Base-by-base conservation (phyloP, 1,284 basidiomycete genomes). In the Sporisorium exsertum region DNA sequence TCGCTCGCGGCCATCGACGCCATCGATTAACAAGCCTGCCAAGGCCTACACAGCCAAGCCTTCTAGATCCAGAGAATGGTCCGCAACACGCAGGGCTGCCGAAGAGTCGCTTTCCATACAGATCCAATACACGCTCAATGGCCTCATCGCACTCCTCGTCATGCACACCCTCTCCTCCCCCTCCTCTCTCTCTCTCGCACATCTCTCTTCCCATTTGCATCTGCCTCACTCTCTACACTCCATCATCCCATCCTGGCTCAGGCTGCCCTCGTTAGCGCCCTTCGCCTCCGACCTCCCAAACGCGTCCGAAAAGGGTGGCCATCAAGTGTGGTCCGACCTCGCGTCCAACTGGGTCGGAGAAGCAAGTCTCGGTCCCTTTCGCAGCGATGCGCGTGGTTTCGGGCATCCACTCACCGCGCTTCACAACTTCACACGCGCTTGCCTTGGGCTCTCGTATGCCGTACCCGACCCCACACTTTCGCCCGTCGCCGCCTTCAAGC, bases 361-460 rank as follows among this genome's bases (percentile, higher is more conserved):
- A 52, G 60, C 57, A 2, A 71, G 57, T 35, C 59, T 72, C 7
- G 78, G 80, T 45, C 80, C 80, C 5, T 81, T 81, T 49, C 69
- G 80, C 18, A 80, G 78, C 60, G 80, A 81, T 29, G 80, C 80
- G 0, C 66, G 71, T 16, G 80, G 80, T 9, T 81, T 81, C 33
- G 80, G 80, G 15, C 80, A 81, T 50, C 80, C 80, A 13, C 65
- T 81, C 26, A 80, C 78, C 9, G 79, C 80, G 26, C 64, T 81
- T 16, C 78, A 81, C 72, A 77, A 74, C 64, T 80, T 81, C 22
- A 81, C 80, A 5, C 61, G 69, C 12, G 75, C 78, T 29, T 77
- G 72, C 42, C 64, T 81, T 10, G 78, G 80, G 0, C 77, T 81
- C 45, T 78, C 75, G 8, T 81, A 81, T 27, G 67, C 76, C 10